Evolutionary conservation across 2,329 filamentous ascomycete genomes (phyloP).

Genomic region (Paecilomyces sp.): DNA sequence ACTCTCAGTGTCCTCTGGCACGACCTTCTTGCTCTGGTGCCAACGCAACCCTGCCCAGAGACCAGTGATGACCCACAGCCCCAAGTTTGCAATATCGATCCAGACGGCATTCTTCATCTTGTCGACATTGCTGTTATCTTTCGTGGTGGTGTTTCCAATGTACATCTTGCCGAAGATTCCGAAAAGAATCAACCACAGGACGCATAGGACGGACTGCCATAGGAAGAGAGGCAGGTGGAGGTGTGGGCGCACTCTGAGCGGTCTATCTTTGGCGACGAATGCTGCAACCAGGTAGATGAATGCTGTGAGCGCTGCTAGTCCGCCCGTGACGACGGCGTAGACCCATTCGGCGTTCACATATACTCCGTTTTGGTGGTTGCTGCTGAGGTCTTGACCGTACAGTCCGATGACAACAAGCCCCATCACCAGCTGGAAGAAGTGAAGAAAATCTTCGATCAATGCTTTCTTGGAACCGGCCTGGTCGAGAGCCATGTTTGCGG

Average conservation of each 20-base stretch:
- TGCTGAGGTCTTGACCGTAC: slow-evolving; percentile 63
- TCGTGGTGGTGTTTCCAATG: slow-evolving; percentile 56
- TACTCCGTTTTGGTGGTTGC: slow-evolving; percentile 42
- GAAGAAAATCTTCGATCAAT: slow-evolving; percentile 33
- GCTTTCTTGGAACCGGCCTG: slow-evolving; percentile 21
- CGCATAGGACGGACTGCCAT: slow-evolving; percentile 65
- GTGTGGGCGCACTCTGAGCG: slow-evolving; percentile 19
- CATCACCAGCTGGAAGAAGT: slow-evolving; percentile 69
- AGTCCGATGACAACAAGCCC: slow-evolving; percentile 71
- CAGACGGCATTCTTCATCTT: slow-evolving; percentile 85
- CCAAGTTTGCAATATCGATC: slow-evolving; percentile 67
- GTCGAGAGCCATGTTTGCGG: slow-evolving; percentile 14
- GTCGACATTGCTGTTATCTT: slow-evolving; percentile 56
- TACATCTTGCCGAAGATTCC: slow-evolving; percentile 78
- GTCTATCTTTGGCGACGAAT: slow-evolving; percentile 31
- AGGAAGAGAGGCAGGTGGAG: slow-evolving; percentile 43
- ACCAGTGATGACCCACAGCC: slow-evolving; percentile 67
- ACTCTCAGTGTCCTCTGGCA: background rate
- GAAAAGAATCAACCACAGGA: slow-evolving; percentile 76
- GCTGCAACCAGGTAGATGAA: slow-evolving; percentile 60
- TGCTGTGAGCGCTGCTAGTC: slow-evolving; percentile 57
- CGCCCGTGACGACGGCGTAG: slow-evolving; percentile 66
- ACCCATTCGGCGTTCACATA: slow-evolving; percentile 65
- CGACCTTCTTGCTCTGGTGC: slow-evolving; percentile 18
- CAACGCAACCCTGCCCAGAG: slow-evolving; percentile 28